Evolutionary conservation across 2,329 filamentous ascomycete species (phyloP).

Genomic region (Monosporascus sp.): DNA sequence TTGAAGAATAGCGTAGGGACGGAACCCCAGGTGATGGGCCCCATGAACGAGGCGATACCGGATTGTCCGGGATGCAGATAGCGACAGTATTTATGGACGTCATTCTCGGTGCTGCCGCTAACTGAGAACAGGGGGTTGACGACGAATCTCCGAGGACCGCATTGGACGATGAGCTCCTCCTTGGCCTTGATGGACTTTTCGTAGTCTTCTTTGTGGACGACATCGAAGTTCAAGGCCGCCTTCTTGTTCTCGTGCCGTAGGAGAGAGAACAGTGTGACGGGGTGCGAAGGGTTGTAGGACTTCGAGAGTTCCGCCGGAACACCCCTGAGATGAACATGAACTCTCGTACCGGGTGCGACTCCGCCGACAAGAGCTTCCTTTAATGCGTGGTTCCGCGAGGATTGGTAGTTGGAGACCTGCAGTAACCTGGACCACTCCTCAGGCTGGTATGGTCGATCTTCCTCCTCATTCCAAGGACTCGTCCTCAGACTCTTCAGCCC

Average conservation of each 20-base stretch:
- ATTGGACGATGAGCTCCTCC: conserved; percentile 86
- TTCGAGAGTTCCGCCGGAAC: conserved; percentile 39
- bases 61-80: conserved; percentile 88
- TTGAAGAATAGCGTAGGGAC: conserved; percentile 89
- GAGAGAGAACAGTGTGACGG: conserved; percentile 76
- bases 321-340: conserved; percentile 67
- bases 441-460: conserved; percentile 81
- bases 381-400: conserved; percentile 68
- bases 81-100: conserved; percentile 94
- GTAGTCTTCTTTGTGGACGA: conserved; percentile 76
- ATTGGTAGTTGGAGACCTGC: conserved; percentile 84
- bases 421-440: conserved; percentile 84
- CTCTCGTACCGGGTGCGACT: conserved; percentile 75
- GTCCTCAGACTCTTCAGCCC: conserved; percentile 88
- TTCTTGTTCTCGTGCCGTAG: conserved; percentile 94
- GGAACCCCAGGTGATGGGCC: conserved; percentile 86
- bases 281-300: conserved; percentile 48
- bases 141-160: conserved; percentile 78
- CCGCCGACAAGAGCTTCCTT: conserved; percentile 87
- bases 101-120: conserved; percentile 84
- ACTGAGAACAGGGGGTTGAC: conserved; percentile 90
- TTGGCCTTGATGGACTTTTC: conserved; percentile 79
- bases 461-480: conserved; percentile 82
- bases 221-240: conserved; percentile 81
- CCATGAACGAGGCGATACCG: conserved; percentile 83